phyloP scores from a whole-genome alignment of 495 filamentous ascomycete species.

The Aspergillus steynii region DNA sequence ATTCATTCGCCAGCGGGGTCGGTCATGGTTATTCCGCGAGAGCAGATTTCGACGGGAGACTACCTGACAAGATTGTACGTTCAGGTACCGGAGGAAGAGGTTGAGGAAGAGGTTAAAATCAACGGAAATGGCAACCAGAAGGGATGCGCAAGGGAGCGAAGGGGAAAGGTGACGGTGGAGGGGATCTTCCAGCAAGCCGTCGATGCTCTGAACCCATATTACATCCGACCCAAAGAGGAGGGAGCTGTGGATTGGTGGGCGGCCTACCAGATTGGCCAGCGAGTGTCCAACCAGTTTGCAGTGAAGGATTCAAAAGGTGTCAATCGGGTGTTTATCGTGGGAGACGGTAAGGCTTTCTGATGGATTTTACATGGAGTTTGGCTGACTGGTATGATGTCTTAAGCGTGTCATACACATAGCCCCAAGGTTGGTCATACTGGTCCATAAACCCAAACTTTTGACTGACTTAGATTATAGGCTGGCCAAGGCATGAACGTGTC shows the following conservation, averaged over 20 bases:
- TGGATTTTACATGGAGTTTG: background rate
- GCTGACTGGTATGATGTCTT: slow-evolving; percentile 5
- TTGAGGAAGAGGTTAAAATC: slow-evolving; percentile 13
- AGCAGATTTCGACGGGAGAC: slow-evolving; percentile 52
- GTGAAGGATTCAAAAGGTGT: slow-evolving; percentile 50
- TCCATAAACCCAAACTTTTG: background rate
- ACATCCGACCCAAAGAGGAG: slow-evolving; percentile 40
- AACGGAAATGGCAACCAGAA: slow-evolving; percentile 22
- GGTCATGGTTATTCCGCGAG: slow-evolving; percentile 72
- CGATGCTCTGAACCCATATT: slow-evolving; percentile 48
- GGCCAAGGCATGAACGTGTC: slow-evolving; percentile 91
- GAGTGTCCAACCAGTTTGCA: slow-evolving; percentile 66
- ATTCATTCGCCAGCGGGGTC: slow-evolving; percentile 68
- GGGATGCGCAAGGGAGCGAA: slow-evolving; percentile 32
- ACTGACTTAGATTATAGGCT: slow-evolving; percentile 46
- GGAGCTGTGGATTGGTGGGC: slow-evolving; percentile 63
- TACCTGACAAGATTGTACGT: slow-evolving; percentile 71
- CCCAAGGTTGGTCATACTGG: slow-evolving; percentile 55
- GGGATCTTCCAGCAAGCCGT: slow-evolving; percentile 44
- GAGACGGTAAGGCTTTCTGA: slow-evolving; percentile 47
- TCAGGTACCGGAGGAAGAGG: slow-evolving; percentile 41
- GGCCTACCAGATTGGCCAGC: slow-evolving; percentile 68
- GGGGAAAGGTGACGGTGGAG: slow-evolving; percentile 41
- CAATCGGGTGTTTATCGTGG: slow-evolving; percentile 65
- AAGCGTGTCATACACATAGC: slow-evolving; percentile 59